Percentiles rank a stretch among this genome's conserved stretches.
phyloP scores from a whole-genome alignment of 2,329 filamentous ascomycete species.

The Talaromyces funiculosus region DNA sequence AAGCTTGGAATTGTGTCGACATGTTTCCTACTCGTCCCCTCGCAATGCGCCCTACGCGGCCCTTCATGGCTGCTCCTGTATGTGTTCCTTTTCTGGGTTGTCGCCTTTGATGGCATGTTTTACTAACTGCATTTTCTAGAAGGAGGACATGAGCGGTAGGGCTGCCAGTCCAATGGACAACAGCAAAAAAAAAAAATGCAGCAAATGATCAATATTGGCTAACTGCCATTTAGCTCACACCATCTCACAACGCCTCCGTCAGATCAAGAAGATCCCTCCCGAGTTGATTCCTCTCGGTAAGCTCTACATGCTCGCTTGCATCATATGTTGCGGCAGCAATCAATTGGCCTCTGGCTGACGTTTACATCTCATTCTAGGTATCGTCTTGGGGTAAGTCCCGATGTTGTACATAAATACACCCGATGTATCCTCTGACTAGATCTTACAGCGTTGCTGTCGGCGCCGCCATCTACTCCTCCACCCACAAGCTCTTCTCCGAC shows the following conservation, averaged over 20 bases:
- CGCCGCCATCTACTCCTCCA: slow-evolving; percentile 75
- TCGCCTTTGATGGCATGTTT: slow-evolving; percentile 15
- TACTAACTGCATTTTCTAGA: slow-evolving; percentile 47
- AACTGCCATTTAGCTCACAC: slow-evolving; percentile 69
- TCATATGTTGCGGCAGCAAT: slow-evolving; percentile 4
- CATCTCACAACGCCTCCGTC: slow-evolving; percentile 88
- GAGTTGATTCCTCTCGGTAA: slow-evolving; percentile 93
- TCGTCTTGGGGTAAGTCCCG: slow-evolving; percentile 72
- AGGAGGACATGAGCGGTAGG: slow-evolving; percentile 60
- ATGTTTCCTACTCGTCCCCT: slow-evolving; percentile 64
- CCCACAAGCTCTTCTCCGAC: slow-evolving; percentile 78
- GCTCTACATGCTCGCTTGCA: slow-evolving; percentile 28
- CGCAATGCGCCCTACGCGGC: slow-evolving; percentile 52
- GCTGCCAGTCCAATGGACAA: slow-evolving; percentile 8
- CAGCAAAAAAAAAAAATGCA: neutral
- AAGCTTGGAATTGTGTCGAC: neutral
- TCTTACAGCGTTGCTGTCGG: slow-evolving; percentile 56
- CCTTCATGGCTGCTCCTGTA: slow-evolving; percentile 62
- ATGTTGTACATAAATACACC: slow-evolving; percentile 13
- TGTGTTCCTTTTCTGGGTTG: slow-evolving; percentile 33
- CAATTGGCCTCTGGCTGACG: slow-evolving; percentile 17
- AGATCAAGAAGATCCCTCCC: slow-evolving; percentile 81
- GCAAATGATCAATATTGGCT: slow-evolving; percentile 16
- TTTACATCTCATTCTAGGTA: slow-evolving; percentile 48
- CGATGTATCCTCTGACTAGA: neutral